Evolutionary conservation across 108 stramenopile species (phyloP).

Genomic region (Parietichytrium sp.): DNA sequence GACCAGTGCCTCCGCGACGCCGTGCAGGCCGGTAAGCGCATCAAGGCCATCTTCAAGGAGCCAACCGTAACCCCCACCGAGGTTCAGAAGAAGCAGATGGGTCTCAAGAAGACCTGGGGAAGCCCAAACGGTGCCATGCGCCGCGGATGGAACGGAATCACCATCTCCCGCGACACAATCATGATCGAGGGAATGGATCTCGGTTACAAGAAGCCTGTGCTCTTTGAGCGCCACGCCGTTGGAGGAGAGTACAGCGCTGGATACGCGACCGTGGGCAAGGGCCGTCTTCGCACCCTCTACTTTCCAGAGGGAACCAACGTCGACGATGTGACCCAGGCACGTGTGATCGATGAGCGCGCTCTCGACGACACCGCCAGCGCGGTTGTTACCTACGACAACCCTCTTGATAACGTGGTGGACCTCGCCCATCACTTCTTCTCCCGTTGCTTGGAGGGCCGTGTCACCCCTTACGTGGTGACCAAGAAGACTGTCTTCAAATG

Average conservation of each 20-base stretch:
- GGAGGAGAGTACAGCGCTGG: conserved; percentile 95
- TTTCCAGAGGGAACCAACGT: conserved; percentile 73
- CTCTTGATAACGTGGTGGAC: conserved; percentile 87
- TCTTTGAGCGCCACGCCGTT: conserved; percentile 94
- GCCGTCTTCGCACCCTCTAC: conserved; percentile 84
- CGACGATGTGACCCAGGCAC: conserved; percentile 62
- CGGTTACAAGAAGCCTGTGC: conserved; percentile 88
- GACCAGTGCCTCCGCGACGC: conserved; percentile 86
- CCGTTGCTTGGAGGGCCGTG: conserved; percentile 77
- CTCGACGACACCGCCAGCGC: conserved; percentile 88
- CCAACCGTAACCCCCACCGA: conserved; percentile 91
- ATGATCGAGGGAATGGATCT: conserved; percentile 93
- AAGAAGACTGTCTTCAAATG: conserved; percentile 99
- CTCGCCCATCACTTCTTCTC: conserved; percentile 89
- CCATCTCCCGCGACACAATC: conserved; percentile 93
- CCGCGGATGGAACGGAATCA: conserved; percentile 92
- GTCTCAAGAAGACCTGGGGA: conserved; percentile 81
- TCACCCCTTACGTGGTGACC: conserved; percentile 93
- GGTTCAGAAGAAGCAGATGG: conserved; percentile 77
- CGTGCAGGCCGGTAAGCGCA: conserved; percentile 79
- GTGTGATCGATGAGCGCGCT: conserved; percentile 84
- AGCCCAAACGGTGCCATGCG: conserved; percentile 94
- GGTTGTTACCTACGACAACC: conserved; percentile 93
- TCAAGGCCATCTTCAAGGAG: conserved; percentile 94
- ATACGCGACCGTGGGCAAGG: conserved; percentile 81